Evolutionary conservation across 1,284 basidiomycete species (phyloP), one percentile per base, ranked within the genome.

Genomic region (Inonotus hispidus): DNA sequence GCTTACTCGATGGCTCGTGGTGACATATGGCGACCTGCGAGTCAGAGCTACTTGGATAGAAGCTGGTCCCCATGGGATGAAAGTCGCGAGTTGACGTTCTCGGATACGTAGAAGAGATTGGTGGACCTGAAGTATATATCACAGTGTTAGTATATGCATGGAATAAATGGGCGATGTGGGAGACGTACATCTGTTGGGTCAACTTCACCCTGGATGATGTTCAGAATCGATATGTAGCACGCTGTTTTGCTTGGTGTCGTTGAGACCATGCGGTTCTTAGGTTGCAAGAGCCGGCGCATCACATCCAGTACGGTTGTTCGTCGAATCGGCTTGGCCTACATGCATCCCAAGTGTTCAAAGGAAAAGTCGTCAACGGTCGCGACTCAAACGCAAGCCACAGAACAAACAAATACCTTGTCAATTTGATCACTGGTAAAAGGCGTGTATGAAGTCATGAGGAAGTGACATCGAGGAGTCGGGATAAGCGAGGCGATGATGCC

Each of bases 371-470:
- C 13, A 27, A 7, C 2, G n/a, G 2, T 6, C n/a, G 52, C 21
- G 27, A 50, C 19, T 38, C 13, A n/a, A 32, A n/a, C 21, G 16
- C 8, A 59, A 56, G 57, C 27, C 27, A 46, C 32, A 21, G n/a
- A 16, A 43, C 32, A 32, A 32, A 8, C 32, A 68, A 72, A 35
- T 59, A 92, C 94, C 78, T 95, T 92, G 77, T 96, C 93, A 61
- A 96, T 92, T 69, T 93, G 88, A 74, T 98, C 96, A 64, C 92
- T 92, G 1, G 95, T 98, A 74, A 99, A 99, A 0, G 97, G 96
- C 3, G 97, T 99, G 70, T 99, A 99, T 16, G 93, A 95, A n/a
- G 97, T 99, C 92, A 96, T 98, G 62, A 99, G 83, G 82, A 99
- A 99, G 75, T 99, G 97, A 70, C 95, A 98, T 58, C 96, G 82